Percentiles rank a stretch among this genome's conserved stretches.
phyloP scores from a whole-genome alignment of 2,329 filamentous ascomycete species.

The Colletotrichum lupini region DNA sequence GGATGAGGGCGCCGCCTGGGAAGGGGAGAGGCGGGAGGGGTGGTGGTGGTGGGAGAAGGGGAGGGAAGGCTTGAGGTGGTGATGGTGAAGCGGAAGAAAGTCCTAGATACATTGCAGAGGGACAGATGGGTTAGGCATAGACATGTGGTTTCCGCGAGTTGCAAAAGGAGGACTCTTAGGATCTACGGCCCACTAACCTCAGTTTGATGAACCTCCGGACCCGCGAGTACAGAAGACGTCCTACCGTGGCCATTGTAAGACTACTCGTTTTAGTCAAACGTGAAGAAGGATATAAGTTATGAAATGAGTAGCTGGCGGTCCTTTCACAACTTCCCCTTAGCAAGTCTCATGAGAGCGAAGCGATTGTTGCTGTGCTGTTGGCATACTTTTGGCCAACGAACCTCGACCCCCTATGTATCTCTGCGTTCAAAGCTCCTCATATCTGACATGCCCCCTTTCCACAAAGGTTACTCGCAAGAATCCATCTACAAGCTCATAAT shows the following conservation, averaged over 20 bases:
- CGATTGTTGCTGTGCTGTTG: background rate
- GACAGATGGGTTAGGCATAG: background rate
- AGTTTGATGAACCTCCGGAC: too few species aligned
- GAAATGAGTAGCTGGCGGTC: too few species aligned
- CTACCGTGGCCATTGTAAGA: too few species aligned
- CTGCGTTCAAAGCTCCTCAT: background rate
- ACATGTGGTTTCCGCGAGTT: background rate
- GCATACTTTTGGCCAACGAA: background rate
- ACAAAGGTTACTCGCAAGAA: background rate
- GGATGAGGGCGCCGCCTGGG: slow-evolving; percentile 58
- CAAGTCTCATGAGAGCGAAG: background rate
- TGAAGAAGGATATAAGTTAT: too few species aligned
- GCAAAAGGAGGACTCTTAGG: too few species aligned
- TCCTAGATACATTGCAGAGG: background rate
- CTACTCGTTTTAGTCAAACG: too few species aligned
- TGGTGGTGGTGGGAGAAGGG: slow-evolving; percentile 40
- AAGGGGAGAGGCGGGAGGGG: slow-evolving; percentile 57
- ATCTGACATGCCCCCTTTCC: background rate
- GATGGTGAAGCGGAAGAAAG: background rate
- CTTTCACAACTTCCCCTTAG: background rate
- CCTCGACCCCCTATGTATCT: background rate
- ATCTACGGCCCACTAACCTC: too few species aligned
- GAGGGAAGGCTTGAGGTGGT: slow-evolving; percentile 32
- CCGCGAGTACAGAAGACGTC: too few species aligned
- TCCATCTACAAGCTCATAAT: background rate